A percentile compares a stretch with the other conserved stretches of the same genome.
phyloP scores from a whole-genome alignment of 768 basidiomycete genomes.

The Collybiopsis confluens region DNA sequence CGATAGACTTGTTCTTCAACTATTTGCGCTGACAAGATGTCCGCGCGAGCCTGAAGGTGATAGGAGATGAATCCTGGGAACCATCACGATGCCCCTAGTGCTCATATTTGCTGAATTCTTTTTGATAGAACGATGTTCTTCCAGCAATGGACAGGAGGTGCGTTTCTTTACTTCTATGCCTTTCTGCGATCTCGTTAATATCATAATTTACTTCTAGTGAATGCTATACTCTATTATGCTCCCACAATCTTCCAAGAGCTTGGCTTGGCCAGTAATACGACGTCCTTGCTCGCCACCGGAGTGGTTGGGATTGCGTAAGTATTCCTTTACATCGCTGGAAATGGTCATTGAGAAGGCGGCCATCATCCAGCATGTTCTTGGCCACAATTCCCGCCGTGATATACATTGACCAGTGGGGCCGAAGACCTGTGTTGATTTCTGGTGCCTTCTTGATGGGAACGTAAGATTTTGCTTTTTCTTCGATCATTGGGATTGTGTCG shows the following conservation, averaged over 20 bases:
- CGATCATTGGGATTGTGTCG: neutral
- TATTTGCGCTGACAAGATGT: too few relatives aligned
- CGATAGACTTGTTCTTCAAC: too few relatives aligned
- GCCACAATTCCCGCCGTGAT: constrained; percentile 79
- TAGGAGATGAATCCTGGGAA: too few relatives aligned
- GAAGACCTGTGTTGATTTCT: constrained; percentile 70
- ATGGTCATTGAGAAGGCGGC: neutral
- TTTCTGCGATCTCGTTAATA: too few relatives aligned
- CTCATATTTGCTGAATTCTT: neutral
- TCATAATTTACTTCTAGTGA: too few relatives aligned
- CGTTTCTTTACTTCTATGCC: too few relatives aligned
- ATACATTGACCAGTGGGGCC: constrained; percentile 74
- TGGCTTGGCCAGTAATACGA: constrained; percentile 58
- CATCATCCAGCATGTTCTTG: constrained; percentile 45
- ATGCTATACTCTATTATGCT: constrained; percentile 75
- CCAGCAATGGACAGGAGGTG: constrained; percentile 81
- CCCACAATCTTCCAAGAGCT: constrained; percentile 61
- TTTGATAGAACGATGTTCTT: constrained; percentile 62
- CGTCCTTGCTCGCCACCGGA: constrained; percentile 49
- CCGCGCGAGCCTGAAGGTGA: constrained; percentile 7
- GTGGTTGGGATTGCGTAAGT: neutral
- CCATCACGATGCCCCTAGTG: too few relatives aligned
- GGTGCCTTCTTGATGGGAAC: constrained; percentile 71
- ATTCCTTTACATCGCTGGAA: too few relatives aligned
- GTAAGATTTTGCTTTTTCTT: constrained; percentile 24